Base-by-base conservation (phyloP, 1,139 yeast species). In the Suhomyces atakaporum region DNA sequence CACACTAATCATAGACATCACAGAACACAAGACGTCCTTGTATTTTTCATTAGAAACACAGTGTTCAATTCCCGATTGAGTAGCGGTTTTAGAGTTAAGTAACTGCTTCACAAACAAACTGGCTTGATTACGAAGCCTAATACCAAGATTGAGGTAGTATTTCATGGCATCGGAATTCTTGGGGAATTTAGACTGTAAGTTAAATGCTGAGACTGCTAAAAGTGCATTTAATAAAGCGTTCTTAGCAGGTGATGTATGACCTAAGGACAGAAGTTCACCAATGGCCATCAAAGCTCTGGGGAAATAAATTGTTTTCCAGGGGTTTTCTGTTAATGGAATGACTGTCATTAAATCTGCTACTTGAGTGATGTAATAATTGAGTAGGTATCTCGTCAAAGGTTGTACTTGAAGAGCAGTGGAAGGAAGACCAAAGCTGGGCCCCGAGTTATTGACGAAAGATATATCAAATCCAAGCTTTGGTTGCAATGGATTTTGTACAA, bases 341-440 rank as follows among this genome's bases (percentile, higher is more conserved):
- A 87, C 95, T 0, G 95, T 84, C 96, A 88, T 87, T 53, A 84
- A 69, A 54, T 86, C 92, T 0, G 94, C 92, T 1, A 88, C 95
- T 44, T 81, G 79, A 11, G 83, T 77, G n/a, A 79, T 75, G 56
- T 87, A 88, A 54, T 88, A 81, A 44, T 81, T 81, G 29, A 88
- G 63, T 29, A 88, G 63, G 54, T 81, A 84, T 35, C 95, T 52
- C 11, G 88, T 77, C 49, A 81, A 64, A 5, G 88, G 87, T 49
- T 78, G 79, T 7, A 82, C 79, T 48, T 75, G 76, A 33, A 83
- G 56, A 7, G 90, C 81, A 2, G 81, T 74, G 3, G 75, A 66
- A 0, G 88, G 86, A 7, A 83, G 59, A 7, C 77, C 74, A 20
- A 71, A 65, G 10, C 36, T 37, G 33, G 55, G 62, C 32, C 53